Percentiles rank a stretch among this genome's conserved stretches.
phyloP scores from a whole-genome alignment of 192 early-diverging fungal genomes.

The Coemansia umbellata region DNA sequence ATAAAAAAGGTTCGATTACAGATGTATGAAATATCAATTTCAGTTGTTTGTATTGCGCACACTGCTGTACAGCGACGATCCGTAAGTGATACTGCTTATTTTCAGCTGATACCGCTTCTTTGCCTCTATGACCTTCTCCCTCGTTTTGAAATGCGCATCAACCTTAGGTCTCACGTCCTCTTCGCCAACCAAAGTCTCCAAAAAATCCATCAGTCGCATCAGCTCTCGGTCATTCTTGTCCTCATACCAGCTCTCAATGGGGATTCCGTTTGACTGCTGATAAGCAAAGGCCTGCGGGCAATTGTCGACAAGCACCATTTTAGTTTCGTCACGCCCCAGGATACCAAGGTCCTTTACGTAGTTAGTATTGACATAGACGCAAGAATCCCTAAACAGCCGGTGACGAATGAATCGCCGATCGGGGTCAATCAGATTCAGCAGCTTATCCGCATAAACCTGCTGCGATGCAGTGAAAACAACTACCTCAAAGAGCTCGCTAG shows the following conservation, averaged over 20 bases:
- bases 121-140: conserved; percentile 41
- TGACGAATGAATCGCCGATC: conserved; percentile 58
- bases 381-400: conserved; percentile 67
- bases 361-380: conserved; percentile 61
- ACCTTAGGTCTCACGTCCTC: conserved; percentile 68
- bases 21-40: neutral
- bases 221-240: conserved; percentile 66
- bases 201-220: conserved; percentile 55
- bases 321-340: conserved; percentile 62
- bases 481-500: conserved; percentile 61
- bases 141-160: conserved; percentile 54
- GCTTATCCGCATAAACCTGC: conserved; percentile 64
- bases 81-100: neutral
- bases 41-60: conserved; percentile 3
- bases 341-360: conserved; percentile 70
- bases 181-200: conserved; percentile 54
- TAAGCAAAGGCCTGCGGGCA: conserved; percentile 72
- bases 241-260: conserved; percentile 71
- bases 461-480: conserved; percentile 74
- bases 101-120: conserved; percentile 20
- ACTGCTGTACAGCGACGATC: too few relatives aligned
- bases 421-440: conserved; percentile 63
- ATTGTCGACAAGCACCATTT: conserved; percentile 67
- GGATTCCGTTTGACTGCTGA: conserved; percentile 69
- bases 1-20: neutral